Evolutionary conservation across 2,329 filamentous ascomycete genomes (phyloP), one percentile per base, ranked within the genome.

Genomic region (Scedosporium apiospermum): DNA sequence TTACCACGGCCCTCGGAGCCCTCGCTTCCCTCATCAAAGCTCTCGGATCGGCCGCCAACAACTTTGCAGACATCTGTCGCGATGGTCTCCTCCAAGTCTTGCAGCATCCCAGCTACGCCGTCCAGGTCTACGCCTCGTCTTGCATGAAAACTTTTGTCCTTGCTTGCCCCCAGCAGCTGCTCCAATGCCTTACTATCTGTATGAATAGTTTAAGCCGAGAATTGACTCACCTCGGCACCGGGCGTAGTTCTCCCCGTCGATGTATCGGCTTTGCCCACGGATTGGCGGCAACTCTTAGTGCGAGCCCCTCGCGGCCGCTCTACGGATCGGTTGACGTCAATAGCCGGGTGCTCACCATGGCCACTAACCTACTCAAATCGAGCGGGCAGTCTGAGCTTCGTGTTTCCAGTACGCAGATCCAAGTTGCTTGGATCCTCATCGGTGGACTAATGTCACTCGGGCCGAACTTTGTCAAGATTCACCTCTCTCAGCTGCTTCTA

Each of bases 381-480:
- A 97, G 92, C 72, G 88, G 92, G 57, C 91, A 91, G 71, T 95
- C 91, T 1, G 93, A 99, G 71, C 79, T 99, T 61, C 87, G 93
- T 30, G 87, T 95, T 42, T 96, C 95, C 6, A 91, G 91, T 69
- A 96, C 92, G 1, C 95, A 99, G 71, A 92, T 99, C 26, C 95
- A 99, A 72, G 93, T 99, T 2, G 95, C 95, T 4, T 99, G 95
- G 93, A 96, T 96, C 58, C 79, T 99, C 63, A 96, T 99, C 57
- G 95, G 96, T 44, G 95, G 96, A 0, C 78, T 99, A 62, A 98
- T 98, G 93, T 92, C 93, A 0, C 82, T 99, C 0, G 95, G 95
- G 0, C 93, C 95, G 3, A 98, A 96, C 73, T 99, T 99, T 73
- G 93, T 98, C 74, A 99, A 99, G 76, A 98, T 98, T 26, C 95